Base-by-base conservation (phyloP, 2,329 filamentous ascomycete genomes). In the Aspergillus nomiae region DNA sequence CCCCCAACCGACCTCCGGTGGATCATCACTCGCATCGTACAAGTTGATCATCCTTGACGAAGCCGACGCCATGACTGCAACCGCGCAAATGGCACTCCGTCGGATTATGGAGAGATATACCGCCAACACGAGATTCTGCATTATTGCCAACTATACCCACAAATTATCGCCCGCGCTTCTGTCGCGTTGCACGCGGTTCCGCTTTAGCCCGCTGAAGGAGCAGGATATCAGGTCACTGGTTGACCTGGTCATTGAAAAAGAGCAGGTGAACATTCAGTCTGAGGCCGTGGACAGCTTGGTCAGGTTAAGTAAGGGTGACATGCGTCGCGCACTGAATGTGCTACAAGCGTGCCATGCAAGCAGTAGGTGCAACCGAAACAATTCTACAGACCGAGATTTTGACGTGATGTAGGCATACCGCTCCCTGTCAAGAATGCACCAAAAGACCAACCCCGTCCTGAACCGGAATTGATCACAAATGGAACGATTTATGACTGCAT, bases 41-140 rank as follows among this genome's bases (percentile, higher is more conserved):
- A 99, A 99, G 82, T 88, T 99, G 70, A 98, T 99, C 75, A 92
- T 99, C 60, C 87, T 99, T 5, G 95, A 99, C 78, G 95, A 99
- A 82, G 95, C 95, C n/a, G 95, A 99, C 77, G 95, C 95, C 59
- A 99, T 99, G 95, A 99, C 95, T n/a, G 91, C 92, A 59, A 96
- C 94, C 0, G 95, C 95, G 7, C 95, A 99, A 80, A 99, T 99
- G 94, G 95, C 95, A 0, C 83, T 99, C 60, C 87, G 95, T 65
- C 85, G 95, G 55, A 98, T 99, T 74, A 99, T 99, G 95, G 95
- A 99, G 76, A 97, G 97, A 81, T 99, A 99, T 82, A 99, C 95
- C 0, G 92, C 92, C 64, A 99, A 99, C 81, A 97, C 95, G 2
- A 86, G 95, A 58, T 99, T 99, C 81, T 98, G 94, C 81, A 92